Evolutionary conservation across 1,284 basidiomycete species (phyloP), one percentile per base, ranked within the genome.

Genomic region (Moesziomyces sp.): DNA sequence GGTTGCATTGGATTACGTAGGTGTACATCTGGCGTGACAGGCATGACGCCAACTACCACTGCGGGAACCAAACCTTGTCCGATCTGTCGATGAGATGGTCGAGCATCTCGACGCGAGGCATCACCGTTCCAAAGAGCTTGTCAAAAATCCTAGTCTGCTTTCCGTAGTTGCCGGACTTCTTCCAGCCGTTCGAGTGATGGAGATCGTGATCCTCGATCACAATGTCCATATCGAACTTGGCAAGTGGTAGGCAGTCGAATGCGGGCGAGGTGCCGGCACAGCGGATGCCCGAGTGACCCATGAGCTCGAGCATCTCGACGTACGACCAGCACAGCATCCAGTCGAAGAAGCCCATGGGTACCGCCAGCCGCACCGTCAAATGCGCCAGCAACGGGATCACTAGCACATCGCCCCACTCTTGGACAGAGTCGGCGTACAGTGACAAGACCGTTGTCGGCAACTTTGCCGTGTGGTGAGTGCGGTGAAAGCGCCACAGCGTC

Each of bases 161-260:
- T 18, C 83, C 81, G 63, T 79, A 82, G 58, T 80, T 79, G 28
- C 59, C 56, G 13, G 52, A 55, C 62, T 52, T 62, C 34, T 61
- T 76, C 81, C 62, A 81, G 3, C 82, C 82, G 8, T 63, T 52
- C 24, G 56, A 59, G 56, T 84, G 82, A 53, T 84, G 83, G 35
- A 79, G 53, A 50, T 84, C 81, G 49, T 83, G 83, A 49, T 84
- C 83, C 62, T 84, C 83, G 16, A 84, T 57, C 43, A 62, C 55
- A 10, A 84, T 58, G 16, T 82, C 82, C 50, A 75, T 61, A 24
- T 68, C 74, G 48, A 81, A 52, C 28, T 24, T 56, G 46, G 62
- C 53, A 49, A 83, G 69, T 18, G 58, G 57, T 16, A 59, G 13
- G 13, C 60, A 50, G 24, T 70, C 40, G 45, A 68, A 69, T 3